Evolutionary conservation across 306 rosid genomes (phyloP), one percentile per base, ranked within the genome.

Genomic region (Vigna hirtella): DNA sequence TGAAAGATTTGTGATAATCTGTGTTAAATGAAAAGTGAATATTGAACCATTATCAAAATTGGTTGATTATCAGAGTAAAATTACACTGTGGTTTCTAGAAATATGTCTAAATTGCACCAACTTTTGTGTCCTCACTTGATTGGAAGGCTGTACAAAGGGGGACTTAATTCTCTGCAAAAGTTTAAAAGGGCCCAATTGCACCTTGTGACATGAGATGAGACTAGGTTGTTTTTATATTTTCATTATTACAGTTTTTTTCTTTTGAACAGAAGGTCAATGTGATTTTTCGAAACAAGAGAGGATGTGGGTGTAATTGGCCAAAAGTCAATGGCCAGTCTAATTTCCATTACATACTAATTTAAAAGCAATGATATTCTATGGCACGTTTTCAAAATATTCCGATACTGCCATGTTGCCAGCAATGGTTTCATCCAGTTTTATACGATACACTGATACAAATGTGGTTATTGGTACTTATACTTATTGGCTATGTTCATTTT

Each of bases 401-500:
- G 49, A 43, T 43, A 48, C 24, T 48, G 16, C 12, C 40, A 15
- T 64, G 49, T 13, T 42, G 48, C 62, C 17, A 50, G 51, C 38
- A 63, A 56, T 40, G 52, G 53, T 48, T 75, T 45, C 51, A 32
- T 63, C 36, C 42, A 38, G 51, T 64, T 76, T 62, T 36, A 20
- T 10, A 51, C 22, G 18, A 48, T 55, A 17, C 18, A 32, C 20
- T 6, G 40, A 14, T 55, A 20, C 50, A 38, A 17, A 24, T 65
- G 1, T n/a, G 58, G 10, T 52, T 49, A 5, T 43, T 11, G 15
- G 49, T 43, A 43, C 49, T 11, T 3, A 43, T 43, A 43, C 49
- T 10, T 43, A 48, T 12, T 48, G 48, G 52, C 28, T 32, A 34
- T 85, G 20, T 13, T 79, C 16, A 51, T 68, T 68, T 72, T 58